Evolutionary conservation across 495 filamentous ascomycete species (phyloP), one percentile per base, ranked within the genome.

Genomic region (Penicillium argentinense): DNA sequence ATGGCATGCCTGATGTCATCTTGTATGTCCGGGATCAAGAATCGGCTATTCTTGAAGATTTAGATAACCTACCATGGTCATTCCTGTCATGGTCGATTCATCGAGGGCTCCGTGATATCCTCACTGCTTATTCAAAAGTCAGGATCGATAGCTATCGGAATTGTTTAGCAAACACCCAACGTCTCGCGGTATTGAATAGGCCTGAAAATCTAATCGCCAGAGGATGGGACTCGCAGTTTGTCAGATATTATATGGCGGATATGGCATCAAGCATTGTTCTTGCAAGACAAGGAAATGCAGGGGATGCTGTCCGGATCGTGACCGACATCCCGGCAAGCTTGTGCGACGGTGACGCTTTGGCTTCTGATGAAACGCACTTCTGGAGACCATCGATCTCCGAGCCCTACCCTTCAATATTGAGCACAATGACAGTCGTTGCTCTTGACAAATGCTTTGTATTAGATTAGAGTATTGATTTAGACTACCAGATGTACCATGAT

Each of bases 401-500:
- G 1, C 17, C 27, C n/a, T 28, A 19, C 11, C 21, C 26, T 13
- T 12, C 42, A 34, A 16, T n/a, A 3, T 13, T 45, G 12, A 33
- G 27, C 26, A 17, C 42, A 14, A 45, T 45, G 42, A 9, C 27
- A 24, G 42, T 40, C 17, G 32, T 40, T 32, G 45, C 45, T 21
- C 26, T 47, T 9, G 26, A 33, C 32, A 44, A 44, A 23, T 39
- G 14, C 18, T 44, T 51, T 23, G 39, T 50, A 2, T 39, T 44
- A 24, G 47, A 50, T 17, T 51, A 41, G 47, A 51, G 40, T 33
- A 18, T 25, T 38, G 33, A 51, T 5, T 39, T 45, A 24, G 33
- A 51, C 22, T 39, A 51, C 14, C 47, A 51, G 40, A 39, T 45
- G 40, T 45, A 51, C 18, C 47, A 51, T n/a, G 33, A 45, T 37